phyloP scores from a whole-genome alignment of 257 asterid species.

The Plantago elongata region DNA sequence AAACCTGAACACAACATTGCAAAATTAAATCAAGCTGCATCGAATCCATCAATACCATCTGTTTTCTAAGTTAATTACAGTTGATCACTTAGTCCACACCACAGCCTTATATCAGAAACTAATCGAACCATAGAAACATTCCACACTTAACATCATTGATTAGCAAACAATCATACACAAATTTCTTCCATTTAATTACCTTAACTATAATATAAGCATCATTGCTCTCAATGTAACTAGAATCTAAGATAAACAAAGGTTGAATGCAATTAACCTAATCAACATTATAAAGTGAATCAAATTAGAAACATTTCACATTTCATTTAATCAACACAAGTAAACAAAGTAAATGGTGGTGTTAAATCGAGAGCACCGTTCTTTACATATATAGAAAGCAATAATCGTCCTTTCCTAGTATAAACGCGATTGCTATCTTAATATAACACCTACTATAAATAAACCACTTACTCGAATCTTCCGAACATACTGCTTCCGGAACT shows the following conservation, averaged over 20 bases:
- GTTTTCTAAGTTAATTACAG: constrained; percentile 1
- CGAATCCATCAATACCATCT: background rate
- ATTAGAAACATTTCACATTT: background rate
- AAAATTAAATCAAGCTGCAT: background rate
- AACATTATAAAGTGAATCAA: background rate
- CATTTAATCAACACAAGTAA: background rate
- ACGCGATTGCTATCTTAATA: too few relatives aligned
- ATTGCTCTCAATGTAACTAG: too few relatives aligned
- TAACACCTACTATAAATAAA: too few relatives aligned
- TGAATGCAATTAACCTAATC: background rate
- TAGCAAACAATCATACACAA: too few relatives aligned
- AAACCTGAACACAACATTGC: constrained; percentile 41
- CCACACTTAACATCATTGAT: too few relatives aligned
- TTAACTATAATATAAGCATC: too few relatives aligned
- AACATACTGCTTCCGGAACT: constrained; percentile 51
- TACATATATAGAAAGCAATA: too few relatives aligned
- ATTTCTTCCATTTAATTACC: too few relatives aligned
- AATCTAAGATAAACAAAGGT: background rate
- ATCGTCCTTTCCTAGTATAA: too few relatives aligned
- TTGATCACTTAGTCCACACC: background rate
- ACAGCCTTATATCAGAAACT: background rate
- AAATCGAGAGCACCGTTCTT: too few relatives aligned
- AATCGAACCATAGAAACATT: too few relatives aligned
- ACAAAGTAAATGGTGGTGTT: too few relatives aligned
- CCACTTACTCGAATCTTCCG: constrained; percentile 52